A percentile compares a stretch with the other conserved stretches of the same genome.
Evolutionary conservation across 2,329 filamentous ascomycete genomes (phyloP).

Genomic region (Diaporthe longicolla): DNA sequence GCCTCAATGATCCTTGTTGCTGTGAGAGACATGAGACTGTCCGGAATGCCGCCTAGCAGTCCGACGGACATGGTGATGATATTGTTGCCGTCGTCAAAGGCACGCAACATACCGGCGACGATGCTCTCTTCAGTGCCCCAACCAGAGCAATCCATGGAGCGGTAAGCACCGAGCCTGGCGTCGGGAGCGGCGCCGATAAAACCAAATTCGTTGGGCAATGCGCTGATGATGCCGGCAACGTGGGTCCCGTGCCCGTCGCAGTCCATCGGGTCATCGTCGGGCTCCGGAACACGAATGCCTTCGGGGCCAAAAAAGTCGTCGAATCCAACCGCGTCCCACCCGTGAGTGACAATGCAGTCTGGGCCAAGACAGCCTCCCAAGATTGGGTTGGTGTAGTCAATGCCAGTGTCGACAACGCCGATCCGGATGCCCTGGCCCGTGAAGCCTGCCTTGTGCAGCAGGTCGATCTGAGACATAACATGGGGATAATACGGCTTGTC

Average conservation of each 20-base stretch:
- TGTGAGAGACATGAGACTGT: constrained; percentile 11
- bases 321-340: constrained; percentile 10
- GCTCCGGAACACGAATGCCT: not conserved
- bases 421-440: constrained; percentile 16
- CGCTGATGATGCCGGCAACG: constrained; percentile 18
- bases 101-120: constrained; percentile 5
- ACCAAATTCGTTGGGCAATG: constrained; percentile 6
- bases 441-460: constrained; percentile 18
- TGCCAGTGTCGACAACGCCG: not conserved
- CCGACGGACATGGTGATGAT: constrained; percentile 11
- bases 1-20: constrained; percentile 18
- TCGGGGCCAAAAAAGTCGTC: not conserved
- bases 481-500: not conserved
- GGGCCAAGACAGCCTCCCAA: not conserved
- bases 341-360: not conserved
- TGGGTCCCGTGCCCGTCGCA: constrained; percentile 5
- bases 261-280: constrained; percentile 6
- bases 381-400: not conserved
- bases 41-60: constrained; percentile 1
- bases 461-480: not conserved
- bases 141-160: not conserved
- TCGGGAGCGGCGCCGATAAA: not conserved
- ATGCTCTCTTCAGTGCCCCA: constrained; percentile 8
- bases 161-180: constrained; percentile 14
- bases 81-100: constrained; percentile 10